A percentile compares a stretch with the other conserved stretches of the same genome.
Evolutionary conservation across 1,284 basidiomycete species (phyloP).

Genomic region (Cryptococcus hybrid): DNA sequence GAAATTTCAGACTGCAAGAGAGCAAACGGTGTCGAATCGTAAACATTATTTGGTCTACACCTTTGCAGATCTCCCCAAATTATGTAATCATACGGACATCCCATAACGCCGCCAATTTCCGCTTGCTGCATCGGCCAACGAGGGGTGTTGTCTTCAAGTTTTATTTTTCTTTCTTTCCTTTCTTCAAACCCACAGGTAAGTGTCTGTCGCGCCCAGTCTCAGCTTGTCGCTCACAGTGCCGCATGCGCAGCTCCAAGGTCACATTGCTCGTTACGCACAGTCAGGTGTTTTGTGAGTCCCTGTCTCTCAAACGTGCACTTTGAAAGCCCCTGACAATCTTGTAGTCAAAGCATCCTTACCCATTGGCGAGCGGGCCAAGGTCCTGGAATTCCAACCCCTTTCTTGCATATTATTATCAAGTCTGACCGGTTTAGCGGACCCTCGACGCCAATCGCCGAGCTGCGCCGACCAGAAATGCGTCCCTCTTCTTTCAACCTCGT

Average conservation of each 20-base stretch:
- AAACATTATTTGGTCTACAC: background rate
- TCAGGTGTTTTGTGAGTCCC: background rate
- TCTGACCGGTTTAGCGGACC: constrained; percentile 42
- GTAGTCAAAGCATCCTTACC: constrained; percentile 31
- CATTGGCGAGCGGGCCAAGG: constrained; percentile 52
- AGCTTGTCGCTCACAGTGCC: too few species aligned
- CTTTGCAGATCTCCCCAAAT: background rate
- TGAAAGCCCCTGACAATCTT: constrained; percentile 51
- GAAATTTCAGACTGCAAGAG: background rate
- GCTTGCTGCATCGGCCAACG: background rate
- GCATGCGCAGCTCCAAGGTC: background rate
- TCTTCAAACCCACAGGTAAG: constrained; percentile 13
- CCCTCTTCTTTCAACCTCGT: constrained; percentile 10
- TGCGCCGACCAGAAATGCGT: constrained; percentile 52
- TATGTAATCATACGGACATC: background rate
- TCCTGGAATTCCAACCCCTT: constrained; percentile 51
- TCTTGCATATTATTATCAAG: constrained; percentile 1
- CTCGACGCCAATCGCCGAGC: constrained; percentile 33
- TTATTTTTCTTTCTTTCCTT: constrained; percentile 1
- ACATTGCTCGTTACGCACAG: background rate
- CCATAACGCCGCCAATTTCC: background rate
- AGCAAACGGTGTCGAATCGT: too few species aligned
- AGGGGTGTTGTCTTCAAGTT: constrained; percentile 2
- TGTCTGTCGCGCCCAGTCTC: too few species aligned
- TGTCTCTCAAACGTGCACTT: constrained; percentile 19